Conservation (phyloP, 257 asterid genomes). For the Striga asiatica region DNA sequence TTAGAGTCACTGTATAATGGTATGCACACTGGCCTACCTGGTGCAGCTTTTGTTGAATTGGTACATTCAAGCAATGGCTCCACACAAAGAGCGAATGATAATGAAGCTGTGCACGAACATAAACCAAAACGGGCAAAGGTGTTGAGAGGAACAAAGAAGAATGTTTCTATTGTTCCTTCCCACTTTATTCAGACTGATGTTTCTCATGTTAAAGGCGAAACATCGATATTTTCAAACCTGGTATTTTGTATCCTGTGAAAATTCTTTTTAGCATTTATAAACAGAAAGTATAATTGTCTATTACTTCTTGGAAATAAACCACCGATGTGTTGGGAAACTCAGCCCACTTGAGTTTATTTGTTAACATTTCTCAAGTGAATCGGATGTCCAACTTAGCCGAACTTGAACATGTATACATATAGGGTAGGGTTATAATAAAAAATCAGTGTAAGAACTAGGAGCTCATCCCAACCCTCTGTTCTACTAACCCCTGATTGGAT, state of each 20-base stretch:
- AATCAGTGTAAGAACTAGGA: too few relatives aligned
- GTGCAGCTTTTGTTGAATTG: constrained; percentile 79
- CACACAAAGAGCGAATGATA: constrained; percentile 43
- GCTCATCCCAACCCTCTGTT: too few relatives aligned
- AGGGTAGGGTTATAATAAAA: too few relatives aligned
- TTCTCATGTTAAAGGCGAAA: constrained; percentile 72
- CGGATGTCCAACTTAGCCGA: neutral
- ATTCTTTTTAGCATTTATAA: neutral
- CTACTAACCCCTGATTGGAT: too few relatives aligned
- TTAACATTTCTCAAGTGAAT: constrained; percentile 12
- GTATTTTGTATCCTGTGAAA: constrained; percentile 71
- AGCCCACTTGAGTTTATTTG: neutral
- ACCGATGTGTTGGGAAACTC: too few relatives aligned
- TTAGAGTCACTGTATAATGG: constrained; percentile 4
- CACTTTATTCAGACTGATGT: constrained; percentile 85
- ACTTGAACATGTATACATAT: too few relatives aligned
- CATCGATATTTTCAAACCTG: constrained; percentile 57
- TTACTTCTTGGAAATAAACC: too few relatives aligned
- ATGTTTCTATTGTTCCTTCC: constrained; percentile 68
- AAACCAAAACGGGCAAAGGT: constrained; percentile 41
- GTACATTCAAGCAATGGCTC: constrained; percentile 95
- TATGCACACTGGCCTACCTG: neutral
- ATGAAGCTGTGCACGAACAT: constrained; percentile 33
- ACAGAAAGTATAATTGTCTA: too few relatives aligned
- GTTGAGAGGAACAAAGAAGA: constrained; percentile 46